phyloP scores from a whole-genome alignment of 371 early-diverging fungal species.

The Umbelopsis sp. region DNA sequence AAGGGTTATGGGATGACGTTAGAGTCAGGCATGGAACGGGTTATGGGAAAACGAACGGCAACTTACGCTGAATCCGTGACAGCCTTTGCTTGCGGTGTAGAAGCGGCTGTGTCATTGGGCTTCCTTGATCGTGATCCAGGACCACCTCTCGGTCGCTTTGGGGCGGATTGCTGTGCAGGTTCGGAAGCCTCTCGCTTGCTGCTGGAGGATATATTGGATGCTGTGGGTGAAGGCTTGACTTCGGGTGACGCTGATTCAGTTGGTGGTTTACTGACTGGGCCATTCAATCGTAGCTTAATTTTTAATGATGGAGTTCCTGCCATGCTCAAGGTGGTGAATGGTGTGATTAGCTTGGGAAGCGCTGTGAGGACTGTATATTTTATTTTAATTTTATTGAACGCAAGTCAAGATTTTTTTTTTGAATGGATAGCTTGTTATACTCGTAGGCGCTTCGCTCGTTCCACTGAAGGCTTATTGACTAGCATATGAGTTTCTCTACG shows the following conservation, averaged over 20 bases:
- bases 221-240: neutral
- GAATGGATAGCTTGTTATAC: neutral
- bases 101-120: neutral
- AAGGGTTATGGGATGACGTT: neutral
- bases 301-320: conserved; percentile 13
- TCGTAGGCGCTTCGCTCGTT: conserved; percentile 10
- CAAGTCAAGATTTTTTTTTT: neutral
- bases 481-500: conserved; percentile 16
- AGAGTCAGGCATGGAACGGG: neutral
- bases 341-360: neutral
- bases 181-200: conserved; percentile 11
- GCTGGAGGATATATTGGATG: neutral
- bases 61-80: neutral
- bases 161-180: conserved; percentile 6
- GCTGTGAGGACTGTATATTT: neutral
- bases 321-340: neutral
- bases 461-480: conserved; percentile 13
- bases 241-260: neutral
- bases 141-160: conserved; percentile 16
- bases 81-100: conserved; percentile 31
- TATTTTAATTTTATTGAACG: no score
- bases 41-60: neutral
- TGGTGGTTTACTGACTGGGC: neutral
- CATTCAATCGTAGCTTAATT: conserved; percentile 7
- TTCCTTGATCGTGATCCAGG: conserved; percentile 9